A percentile compares a stretch with the other conserved stretches of the same genome.
Evolutionary conservation across 1,139 yeast genomes (phyloP).

Genomic region (Candida tetrigidarum): DNA sequence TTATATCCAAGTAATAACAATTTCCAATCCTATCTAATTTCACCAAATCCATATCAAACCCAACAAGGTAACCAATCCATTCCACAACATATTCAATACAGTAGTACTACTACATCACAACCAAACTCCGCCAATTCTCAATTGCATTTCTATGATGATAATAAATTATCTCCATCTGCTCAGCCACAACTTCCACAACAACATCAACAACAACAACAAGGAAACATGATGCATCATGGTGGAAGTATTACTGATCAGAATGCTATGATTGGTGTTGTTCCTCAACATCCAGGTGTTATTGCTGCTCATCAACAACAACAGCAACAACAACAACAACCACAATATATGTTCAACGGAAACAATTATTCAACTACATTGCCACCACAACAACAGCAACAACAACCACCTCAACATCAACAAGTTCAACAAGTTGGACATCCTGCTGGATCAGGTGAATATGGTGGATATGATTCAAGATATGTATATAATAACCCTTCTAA

Average conservation of each 20-base stretch:
- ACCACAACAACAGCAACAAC: constrained; percentile 3
- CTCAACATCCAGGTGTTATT: background rate
- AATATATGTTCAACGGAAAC: constrained; percentile 6
- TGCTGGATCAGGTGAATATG: constrained; percentile 23
- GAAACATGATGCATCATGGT: background rate
- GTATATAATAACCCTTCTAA: constrained; percentile 18
- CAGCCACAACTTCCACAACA: constrained; percentile 13
- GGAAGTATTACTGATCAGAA: constrained; percentile 3
- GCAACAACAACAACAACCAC: constrained; percentile 14
- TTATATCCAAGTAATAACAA: constrained; percentile 12
- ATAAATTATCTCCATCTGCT: constrained; percentile 19
- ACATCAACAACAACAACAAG: constrained; percentile 1
- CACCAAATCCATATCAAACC: constrained; percentile 23
- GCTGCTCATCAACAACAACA: constrained; percentile 3
- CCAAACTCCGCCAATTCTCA: constrained; percentile 12
- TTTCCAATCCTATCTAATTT: constrained; percentile 20
- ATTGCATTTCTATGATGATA: constrained; percentile 15
- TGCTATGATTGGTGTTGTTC: constrained; percentile 4
- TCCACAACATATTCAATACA: constrained; percentile 1
- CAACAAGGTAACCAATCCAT: constrained; percentile 6
- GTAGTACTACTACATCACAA: constrained; percentile 5
- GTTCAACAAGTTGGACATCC: constrained; percentile 15
- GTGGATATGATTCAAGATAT: constrained; percentile 20
- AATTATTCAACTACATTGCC: constrained; percentile 6
- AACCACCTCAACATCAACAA: too few species aligned